Base-by-base conservation (phyloP, 2,329 filamentous ascomycete genomes). In the Clonostachys rhizophaga region DNA sequence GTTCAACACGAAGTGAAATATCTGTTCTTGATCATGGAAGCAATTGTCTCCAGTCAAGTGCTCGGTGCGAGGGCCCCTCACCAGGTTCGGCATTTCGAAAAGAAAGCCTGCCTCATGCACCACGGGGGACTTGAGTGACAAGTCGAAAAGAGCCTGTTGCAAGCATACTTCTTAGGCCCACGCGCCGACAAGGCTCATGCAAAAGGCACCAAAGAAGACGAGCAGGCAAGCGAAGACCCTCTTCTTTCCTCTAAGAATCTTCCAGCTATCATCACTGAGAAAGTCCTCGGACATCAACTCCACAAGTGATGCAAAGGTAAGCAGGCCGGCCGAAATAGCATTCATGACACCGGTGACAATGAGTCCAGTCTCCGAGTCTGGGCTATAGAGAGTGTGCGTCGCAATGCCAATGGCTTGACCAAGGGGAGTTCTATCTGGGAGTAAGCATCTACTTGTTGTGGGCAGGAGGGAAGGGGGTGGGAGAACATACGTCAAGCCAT, bases 281-380 rank as follows among this genome's bases (percentile, higher is more conserved):
- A 89, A 88, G 55, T 89, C 86, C 58, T 89, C 84, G 0, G 84
- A 83, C 46, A 89, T 70, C 43, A 89, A 72, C 63, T 89, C 84
- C 18, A 89, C 83, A 44, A 89, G 67, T 0, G 84, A 84, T 0
- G 86, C 86, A 62, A 87, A 89, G 4, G 87, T 72, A 9, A 89
- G 67, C n/a, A 89, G 66, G 2, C 86, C 86, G 45, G 83, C 81
- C 17, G 83, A 87, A 46, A 89, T 82, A 24, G 84, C 84, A 60
- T 89, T 89, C 71, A 87, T 89, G 57, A 86, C 78, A 3, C 86
- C 86, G 16, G 89, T 85, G 60, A 88, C 79, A 16, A 89, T 69
- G 16, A 89, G 68, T 1, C 86, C 86, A 0, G 79, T 71, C 47
- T 84, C 75, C 14, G 82, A 86, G 46, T 75, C 71, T 5, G 86